Evolutionary conservation across 306 rosid genomes (phyloP).

Genomic region (Potentilla sterilis): DNA sequence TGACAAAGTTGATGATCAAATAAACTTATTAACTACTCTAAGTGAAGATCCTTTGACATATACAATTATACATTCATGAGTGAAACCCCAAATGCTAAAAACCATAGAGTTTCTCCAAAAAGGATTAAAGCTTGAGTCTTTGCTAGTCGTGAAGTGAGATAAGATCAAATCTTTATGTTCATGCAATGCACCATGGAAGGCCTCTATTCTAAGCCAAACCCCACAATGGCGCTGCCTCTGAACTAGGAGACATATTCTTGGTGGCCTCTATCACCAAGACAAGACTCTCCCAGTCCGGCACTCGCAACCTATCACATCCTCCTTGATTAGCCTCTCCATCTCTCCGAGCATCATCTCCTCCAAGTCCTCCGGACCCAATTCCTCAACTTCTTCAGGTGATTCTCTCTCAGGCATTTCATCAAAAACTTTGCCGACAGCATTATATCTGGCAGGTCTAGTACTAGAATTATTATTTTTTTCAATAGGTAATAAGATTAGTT

Average conservation of each 20-base stretch:
- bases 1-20: neutral
- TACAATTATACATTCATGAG: neutral
- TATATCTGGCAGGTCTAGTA: neutral
- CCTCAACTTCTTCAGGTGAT: conserved; percentile 61
- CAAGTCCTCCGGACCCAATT: conserved; percentile 44
- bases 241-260: conserved; percentile 46
- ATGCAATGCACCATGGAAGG: conserved; percentile 46
- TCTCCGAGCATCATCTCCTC: conserved; percentile 55
- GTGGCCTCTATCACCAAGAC: conserved; percentile 62
- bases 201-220: conserved; percentile 13
- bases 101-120: neutral
- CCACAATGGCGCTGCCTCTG: conserved; percentile 2
- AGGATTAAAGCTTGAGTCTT: neutral
- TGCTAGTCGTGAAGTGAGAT: neutral
- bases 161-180: neutral
- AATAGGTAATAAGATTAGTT: neutral
- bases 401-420: conserved; percentile 26
- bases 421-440: neutral
- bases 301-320: conserved; percentile 43
- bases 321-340: conserved; percentile 22
- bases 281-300: conserved; percentile 40
- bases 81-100: neutral
- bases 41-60: neutral
- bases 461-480: neutral
- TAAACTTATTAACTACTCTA: neutral